Conservation (phyloP, 1,139 yeast species). For the Pichia sp. region DNA sequence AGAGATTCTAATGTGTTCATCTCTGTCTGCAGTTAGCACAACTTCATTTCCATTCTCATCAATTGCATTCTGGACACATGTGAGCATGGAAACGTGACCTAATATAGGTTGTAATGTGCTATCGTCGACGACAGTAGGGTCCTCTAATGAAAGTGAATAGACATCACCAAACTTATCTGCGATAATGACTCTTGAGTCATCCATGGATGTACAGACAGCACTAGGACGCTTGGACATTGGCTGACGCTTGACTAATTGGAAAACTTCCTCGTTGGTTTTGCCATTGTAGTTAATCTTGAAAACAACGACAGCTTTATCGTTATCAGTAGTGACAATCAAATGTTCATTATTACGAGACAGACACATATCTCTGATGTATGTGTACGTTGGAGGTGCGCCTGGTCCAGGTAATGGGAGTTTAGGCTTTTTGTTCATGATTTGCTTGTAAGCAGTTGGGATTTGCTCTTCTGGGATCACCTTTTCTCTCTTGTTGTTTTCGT, state of each 20-base stretch:
- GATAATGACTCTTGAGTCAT: conserved; percentile 47
- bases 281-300: conserved; percentile 33
- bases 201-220: conserved; percentile 56
- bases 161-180: conserved; percentile 99
- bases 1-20: conserved; percentile 91
- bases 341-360: conserved; percentile 47
- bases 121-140: conserved; percentile 30
- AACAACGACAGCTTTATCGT: conserved; percentile 73
- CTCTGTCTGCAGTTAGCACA: conserved; percentile 83
- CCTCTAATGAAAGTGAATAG: conserved; percentile 43
- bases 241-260: conserved; percentile 60
- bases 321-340: conserved; percentile 69
- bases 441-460: conserved; percentile 21
- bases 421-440: conserved; percentile 33
- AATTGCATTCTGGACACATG: conserved; percentile 48
- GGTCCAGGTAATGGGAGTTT: conserved; percentile 59
- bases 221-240: conserved; percentile 87
- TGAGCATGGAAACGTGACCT: conserved; percentile 96
- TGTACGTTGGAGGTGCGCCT: conserved; percentile 59
- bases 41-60: conserved; percentile 39
- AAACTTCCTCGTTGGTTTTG: conserved; percentile 28
- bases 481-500: conserved; percentile 22
- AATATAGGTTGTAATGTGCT: conserved; percentile 54
- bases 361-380: conserved; percentile 56
- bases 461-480: conserved; percentile 12